Conservation (phyloP, 345 rosid genomes). For the Ceriops decandra region DNA sequence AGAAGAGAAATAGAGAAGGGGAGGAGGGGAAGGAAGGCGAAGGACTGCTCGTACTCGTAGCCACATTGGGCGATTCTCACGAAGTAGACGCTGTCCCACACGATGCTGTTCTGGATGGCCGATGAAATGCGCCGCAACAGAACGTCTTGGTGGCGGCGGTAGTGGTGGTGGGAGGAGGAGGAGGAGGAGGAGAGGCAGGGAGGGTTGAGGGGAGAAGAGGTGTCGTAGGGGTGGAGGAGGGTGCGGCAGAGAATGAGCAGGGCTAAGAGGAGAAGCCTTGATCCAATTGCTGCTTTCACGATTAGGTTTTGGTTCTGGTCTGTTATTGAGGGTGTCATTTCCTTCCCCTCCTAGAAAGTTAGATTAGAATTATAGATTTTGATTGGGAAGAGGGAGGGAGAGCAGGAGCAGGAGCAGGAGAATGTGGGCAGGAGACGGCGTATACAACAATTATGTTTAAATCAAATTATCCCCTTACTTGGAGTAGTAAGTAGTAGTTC, state of each 20-base stretch:
- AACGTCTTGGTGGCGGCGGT: constrained; percentile 8
- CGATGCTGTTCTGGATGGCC: constrained; percentile 51
- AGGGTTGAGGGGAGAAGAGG: constrained; percentile 66
- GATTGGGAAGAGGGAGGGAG: too few species aligned
- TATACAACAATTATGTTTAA: too few species aligned
- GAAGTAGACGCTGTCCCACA: constrained; percentile 90
- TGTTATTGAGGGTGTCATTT: neutral
- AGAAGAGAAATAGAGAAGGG: constrained; percentile 54
- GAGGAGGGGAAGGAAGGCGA: constrained; percentile 83
- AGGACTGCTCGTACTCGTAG: constrained; percentile 88
- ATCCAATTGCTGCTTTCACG: constrained; percentile 52
- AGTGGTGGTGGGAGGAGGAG: neutral
- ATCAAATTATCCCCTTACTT: too few species aligned
- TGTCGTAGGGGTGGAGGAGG: constrained; percentile 70
- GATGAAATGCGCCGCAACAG: constrained; percentile 35
- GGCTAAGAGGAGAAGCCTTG: constrained; percentile 50
- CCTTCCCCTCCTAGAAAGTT: neutral
- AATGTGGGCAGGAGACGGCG: too few species aligned
- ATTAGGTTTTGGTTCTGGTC: constrained; percentile 19
- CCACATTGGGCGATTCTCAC: constrained; percentile 80
- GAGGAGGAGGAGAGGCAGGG: constrained; percentile 37
- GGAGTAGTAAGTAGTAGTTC: too few species aligned
- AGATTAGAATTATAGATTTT: too few species aligned
- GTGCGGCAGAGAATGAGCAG: constrained; percentile 63
- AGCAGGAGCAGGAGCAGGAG: too few species aligned